A percentile compares a stretch with the other conserved stretches of the same genome.
Evolutionary conservation across 1,139 yeast genomes (phyloP).

Genomic region (Saccharomyces hybrid): DNA sequence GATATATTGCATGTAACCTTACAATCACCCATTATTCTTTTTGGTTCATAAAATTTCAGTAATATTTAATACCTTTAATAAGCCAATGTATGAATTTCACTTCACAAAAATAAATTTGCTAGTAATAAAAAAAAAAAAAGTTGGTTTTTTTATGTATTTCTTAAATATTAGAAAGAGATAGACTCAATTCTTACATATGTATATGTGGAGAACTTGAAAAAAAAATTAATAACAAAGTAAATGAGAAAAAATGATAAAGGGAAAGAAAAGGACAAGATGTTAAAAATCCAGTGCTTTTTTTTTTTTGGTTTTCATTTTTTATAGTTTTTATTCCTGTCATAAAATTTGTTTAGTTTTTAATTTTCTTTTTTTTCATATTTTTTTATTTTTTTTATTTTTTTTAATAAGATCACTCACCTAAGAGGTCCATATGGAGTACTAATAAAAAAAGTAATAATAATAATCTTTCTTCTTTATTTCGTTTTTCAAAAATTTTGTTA

Average conservation of each 20-base stretch:
- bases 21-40: not conserved
- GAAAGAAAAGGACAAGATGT: not conserved
- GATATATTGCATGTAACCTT: not conserved
- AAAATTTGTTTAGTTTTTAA: not conserved
- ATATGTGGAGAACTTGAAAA: not conserved
- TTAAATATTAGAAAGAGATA: not conserved
- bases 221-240: constrained; percentile 1
- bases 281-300: not conserved
- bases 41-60: not conserved
- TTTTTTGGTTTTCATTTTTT: not conserved
- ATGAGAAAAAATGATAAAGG: constrained; percentile 1
- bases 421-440: constrained; percentile 8
- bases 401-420: constrained; percentile 8
- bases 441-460: constrained; percentile 1
- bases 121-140: not conserved
- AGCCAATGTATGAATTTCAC: too few relatives aligned
- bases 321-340: not conserved
- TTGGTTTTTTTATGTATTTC: not conserved
- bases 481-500: not conserved
- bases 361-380: not conserved
- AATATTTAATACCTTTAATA: too few relatives aligned
- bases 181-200: not conserved
- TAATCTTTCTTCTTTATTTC: not conserved
- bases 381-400: not conserved
- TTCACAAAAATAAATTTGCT: too few relatives aligned